Evolutionary conservation across 192 early-diverging fungal genomes (phyloP), one percentile per base, ranked within the genome.

Genomic region (Linnemannia exigua): DNA sequence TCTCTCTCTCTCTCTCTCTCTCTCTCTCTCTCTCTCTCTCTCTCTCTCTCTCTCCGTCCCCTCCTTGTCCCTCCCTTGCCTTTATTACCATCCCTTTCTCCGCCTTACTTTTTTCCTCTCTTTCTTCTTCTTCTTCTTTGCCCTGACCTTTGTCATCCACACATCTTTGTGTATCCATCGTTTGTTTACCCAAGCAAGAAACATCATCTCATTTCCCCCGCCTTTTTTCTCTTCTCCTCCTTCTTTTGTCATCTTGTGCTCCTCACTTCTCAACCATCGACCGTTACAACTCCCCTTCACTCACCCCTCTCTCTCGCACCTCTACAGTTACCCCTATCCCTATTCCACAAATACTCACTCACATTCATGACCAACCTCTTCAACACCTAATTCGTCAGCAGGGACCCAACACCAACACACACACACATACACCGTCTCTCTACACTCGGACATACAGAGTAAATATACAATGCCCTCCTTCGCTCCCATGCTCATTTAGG

Each of bases 151-250:
- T 47, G 41, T 46, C 44, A 47, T 71, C 41, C 35, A 14, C 14
- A 71, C 31, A 47, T 48, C 28, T 41, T 47, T 72, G 46, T 70
- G 52, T 63, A 63, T 63, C 58, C 58, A 9, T 58, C 58, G 15
- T 63, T 44, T 63, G 25, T 28, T 63, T 63, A 31, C 11, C 58
- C 58, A 63, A 63, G 58, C 58, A 63, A 3, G 12, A n/a, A 44
- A 44, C 9, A 63, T 31, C 12, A 31, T 63, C 58, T 63, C 58
- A 58, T 22, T 16, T 31, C 58, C 28, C 58, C 58, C 58, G 25
- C n/a, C 58, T 31, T 63, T 61, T 54, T 63, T 63, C 31, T 16
- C 58, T 63, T 12, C n/a, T n/a, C n/a, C n/a, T n/a, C n/a, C n/a
- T n/a, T n/a, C n/a, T n/a, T n/a, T n/a, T n/a, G n/a, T 33, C 58